These are phyloP conservation scores for Physcomitrium patens DNA, from an alignment of 225 moss, liverwort and hornwort species.

Conservation along the genomic window DNA sequence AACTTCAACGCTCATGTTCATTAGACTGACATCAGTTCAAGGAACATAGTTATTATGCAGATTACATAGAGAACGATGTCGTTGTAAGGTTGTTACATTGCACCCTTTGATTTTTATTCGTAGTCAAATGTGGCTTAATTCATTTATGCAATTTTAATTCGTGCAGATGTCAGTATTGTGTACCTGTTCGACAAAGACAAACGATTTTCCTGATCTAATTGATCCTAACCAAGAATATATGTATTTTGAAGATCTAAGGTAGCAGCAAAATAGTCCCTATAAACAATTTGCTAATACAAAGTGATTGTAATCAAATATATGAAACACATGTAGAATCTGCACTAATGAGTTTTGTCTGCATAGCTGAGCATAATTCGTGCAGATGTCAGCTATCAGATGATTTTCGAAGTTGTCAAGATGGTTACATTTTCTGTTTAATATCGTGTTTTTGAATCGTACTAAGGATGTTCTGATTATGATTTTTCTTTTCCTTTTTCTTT, in stretches of 20 bases:
- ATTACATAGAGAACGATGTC: no score
- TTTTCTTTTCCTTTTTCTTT: no score
- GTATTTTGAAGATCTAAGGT: conserved; percentile 46
- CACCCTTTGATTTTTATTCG: no score
- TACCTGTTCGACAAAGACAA: conserved; percentile 35
- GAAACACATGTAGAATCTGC: conserved; percentile 6
- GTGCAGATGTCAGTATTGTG: conserved; percentile 61
- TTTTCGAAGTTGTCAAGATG: not conserved
- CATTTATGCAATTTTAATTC: conserved; percentile 1
- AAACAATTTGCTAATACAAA: conserved; percentile 10
- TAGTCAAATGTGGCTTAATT: no score
- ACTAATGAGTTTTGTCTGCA: not conserved
- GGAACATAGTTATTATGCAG: no score
- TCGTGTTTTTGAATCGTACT: no score
- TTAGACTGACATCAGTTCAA: not conserved
- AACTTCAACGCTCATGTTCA: not conserved
- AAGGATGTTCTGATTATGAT: no score
- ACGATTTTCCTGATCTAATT: conserved; percentile 20
- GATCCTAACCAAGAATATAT: conserved; percentile 35
- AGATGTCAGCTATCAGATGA: conserved; percentile 7
- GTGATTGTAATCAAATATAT: conserved; percentile 13
- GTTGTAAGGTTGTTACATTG: no score
- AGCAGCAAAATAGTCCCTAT: not conserved
- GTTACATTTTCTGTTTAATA: not conserved
- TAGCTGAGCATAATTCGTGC: no score